Base-by-base conservation (phyloP, 768 basidiomycete genomes). In the Lactarius indigo region DNA sequence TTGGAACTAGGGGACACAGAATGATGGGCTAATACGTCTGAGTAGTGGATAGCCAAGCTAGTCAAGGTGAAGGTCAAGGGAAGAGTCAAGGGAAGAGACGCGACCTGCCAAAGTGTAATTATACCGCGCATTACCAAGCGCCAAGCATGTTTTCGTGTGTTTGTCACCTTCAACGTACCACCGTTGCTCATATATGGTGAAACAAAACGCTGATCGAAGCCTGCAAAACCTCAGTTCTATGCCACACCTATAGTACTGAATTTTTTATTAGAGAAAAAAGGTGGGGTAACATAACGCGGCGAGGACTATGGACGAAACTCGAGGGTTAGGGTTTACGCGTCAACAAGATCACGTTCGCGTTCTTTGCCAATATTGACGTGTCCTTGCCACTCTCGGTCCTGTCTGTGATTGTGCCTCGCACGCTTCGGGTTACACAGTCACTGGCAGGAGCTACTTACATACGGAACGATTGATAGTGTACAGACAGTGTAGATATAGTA, bases 61-160 rank as follows among this genome's bases (percentile, higher is more conserved):
- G 44, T 47, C 15, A 33, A 59, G 47, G 61, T 30, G 35, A 44
- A 6, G 42, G 44, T 47, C 15, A 33, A 59, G 47, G 61, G 37
- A 47, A 44, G 12, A 26, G 42, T 28, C n/a, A 37, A 42, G 37
- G 30, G 35, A 60, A 42, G 52, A 57, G 31, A 61, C 59, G 68
- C 58, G 57, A 47, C 39, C 10, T 20, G 31, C 17, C n/a, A 33
- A 9, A 15, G 20, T 17, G 23, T 61, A 69, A 62, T 64, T 62
- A 61, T 30, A 23, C n/a, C n/a, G n/a, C 33, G 31, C 31, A 61
- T 69, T 65, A 69, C 68, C 59, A 69, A 69, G 68, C 68, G 64
- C 42, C 28, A 41, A 26, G 30, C 23, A 18, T 69, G 56, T 69
- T 66, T 65, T 57, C 42, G 37, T 31, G 55, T 63, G 33, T 62